Evolutionary conservation across 2,329 filamentous ascomycete species (phyloP), one percentile per base, ranked within the genome.

Genomic region (Blastomyces emzantsi): DNA sequence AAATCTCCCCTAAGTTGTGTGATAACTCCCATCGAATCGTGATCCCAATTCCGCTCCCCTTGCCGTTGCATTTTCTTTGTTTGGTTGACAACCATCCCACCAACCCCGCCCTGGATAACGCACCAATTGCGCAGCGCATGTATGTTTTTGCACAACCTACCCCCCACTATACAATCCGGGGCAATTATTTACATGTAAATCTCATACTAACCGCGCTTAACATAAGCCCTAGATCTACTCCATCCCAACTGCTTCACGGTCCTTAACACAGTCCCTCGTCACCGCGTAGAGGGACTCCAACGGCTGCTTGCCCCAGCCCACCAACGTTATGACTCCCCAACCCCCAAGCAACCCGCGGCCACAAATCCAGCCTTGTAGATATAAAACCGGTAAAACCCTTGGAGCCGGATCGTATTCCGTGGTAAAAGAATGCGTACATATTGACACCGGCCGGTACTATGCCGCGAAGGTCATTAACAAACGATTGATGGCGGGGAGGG

Each of bases 401-500:
- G 94, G 94, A 67, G 92, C 94, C 43, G 94, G 94, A 67, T 97
- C 92, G 64, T 99, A 99, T 79, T 97, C 92, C 47, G 94, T 97
- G 60, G 94, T 99, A 67, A 97, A 97, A 77, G 94, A 99, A 80
- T 99, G 94, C 75, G 92, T 97, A 36, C 94, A 99, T 76, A 97
- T 97, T 72, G 93, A 97, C 71, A 97, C 94, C 0, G 93, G 93
- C 56, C 87, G 92, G 69, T 97, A 97, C 78, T 99, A 97, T 87
- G 94, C 94, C 36, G 93, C 94, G 66, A 99, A 99, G 77, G 94
- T 99, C 67, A 99, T 99, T 78, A 99, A 99, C 80, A 99, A 99
- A 83, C 85, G 93, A 64, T 81, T 99, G 69, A 99, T 99, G 94
- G 90, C 92, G 7, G 94, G 94, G 43, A 85, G 94, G 69, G 94